Base-by-base conservation (phyloP, 2,329 filamentous ascomycete species). In the Emergomyces orientalis region DNA sequence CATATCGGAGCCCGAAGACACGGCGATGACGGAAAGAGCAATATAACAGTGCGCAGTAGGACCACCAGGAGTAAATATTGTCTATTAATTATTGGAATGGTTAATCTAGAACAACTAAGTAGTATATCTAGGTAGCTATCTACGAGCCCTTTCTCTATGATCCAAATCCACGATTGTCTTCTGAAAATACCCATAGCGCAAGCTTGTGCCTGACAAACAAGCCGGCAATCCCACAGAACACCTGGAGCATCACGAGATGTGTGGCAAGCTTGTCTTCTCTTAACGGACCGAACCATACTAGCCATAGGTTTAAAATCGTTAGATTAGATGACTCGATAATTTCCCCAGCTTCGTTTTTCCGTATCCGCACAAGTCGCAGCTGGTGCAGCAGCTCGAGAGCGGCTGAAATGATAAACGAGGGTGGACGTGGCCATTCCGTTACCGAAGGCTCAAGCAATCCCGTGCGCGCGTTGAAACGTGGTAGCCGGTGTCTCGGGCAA, bases 221-320 rank as follows among this genome's bases (percentile, higher is more conserved):
- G 25, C 92, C 94, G 51, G 90, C 78, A n/a, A 95, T 74, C 8
- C 94, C 94, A 65, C 89, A 84, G 4, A 82, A 75, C 19, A 85
- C 79, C 80, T 99, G 94, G 76, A 97, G 83, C n/a, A 78, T 77
- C 55, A 94, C 83, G 65, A 99, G 82, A 74, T 94, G 90, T 72
- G 86, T 79, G 32, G 91, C 90, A 61, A 99, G 81, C 55, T 85
- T 82, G 76, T 96, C 89, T 75, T 99, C 94, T 65, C 89, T 84
- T 81, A 96, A 84, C 2, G 94, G 92, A 0, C 94, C 94, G 73
- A 92, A 88, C 90, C 91, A 96, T 60, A 97, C 90, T 65, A 99
- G 80, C 93, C 93, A 99, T 62, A 99, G 82, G 73, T 99, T 99
- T 68, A 99, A 81, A 57, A 99, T 84, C 9, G 94, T 99, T 66